Conservation (phyloP, 2,329 filamentous ascomycete genomes). For the Colletotrichum paranaense region DNA sequence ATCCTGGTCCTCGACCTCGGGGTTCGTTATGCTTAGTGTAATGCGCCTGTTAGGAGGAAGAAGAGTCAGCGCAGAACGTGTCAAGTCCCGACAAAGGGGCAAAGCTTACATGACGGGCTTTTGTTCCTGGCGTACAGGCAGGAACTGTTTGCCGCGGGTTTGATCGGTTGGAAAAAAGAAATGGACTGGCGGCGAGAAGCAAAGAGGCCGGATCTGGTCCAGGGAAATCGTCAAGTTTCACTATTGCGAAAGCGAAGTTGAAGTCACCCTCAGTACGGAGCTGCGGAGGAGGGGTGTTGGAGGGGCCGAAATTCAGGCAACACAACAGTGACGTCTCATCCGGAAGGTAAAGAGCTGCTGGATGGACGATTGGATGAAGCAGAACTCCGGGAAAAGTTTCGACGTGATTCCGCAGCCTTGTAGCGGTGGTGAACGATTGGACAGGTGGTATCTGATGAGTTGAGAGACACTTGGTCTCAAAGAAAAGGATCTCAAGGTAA, state of each 20-base stretch:
- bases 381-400: not conserved
- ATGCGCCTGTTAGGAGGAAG: slow-evolving; percentile 74
- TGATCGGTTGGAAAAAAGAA: not conserved
- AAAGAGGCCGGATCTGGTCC: not conserved
- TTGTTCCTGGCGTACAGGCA: not conserved
- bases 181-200: not conserved
- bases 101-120: slow-evolving; percentile 29
- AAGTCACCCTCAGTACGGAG: slow-evolving; percentile 23
- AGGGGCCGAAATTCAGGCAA: slow-evolving; percentile 29
- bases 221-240: slow-evolving; percentile 16
- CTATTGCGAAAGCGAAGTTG: slow-evolving; percentile 30
- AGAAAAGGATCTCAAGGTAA: not conserved
- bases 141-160: not conserved
- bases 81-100: not conserved
- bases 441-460: not conserved
- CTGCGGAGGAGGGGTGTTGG: slow-evolving; percentile 29
- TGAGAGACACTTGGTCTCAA: not conserved
- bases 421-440: not conserved
- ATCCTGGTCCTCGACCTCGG: slow-evolving; percentile 72
- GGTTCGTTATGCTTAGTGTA: slow-evolving; percentile 85
- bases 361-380: not conserved
- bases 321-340: slow-evolving; percentile 27
- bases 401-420: not conserved
- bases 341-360: slow-evolving; percentile 4
- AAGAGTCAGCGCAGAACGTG: slow-evolving; percentile 8